phyloP scores from a whole-genome alignment of 495 filamentous ascomycete species.

The Talaromyces adpressus region DNA sequence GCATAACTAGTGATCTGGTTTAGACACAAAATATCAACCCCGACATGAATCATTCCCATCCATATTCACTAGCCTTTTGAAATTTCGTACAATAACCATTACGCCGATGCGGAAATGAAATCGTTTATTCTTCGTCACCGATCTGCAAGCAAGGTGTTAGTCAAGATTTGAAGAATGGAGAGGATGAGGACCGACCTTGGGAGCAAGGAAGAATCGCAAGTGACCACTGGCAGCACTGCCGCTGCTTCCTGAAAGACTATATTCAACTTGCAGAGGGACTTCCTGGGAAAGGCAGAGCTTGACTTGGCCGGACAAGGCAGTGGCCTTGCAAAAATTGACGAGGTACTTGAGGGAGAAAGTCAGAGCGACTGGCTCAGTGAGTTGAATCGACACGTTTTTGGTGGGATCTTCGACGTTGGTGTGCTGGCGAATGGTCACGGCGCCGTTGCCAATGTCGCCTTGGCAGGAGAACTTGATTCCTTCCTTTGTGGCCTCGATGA shows the following conservation, averaged over 20 bases:
- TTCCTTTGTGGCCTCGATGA: constrained; percentile 95
- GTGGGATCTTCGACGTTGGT: constrained; percentile 87
- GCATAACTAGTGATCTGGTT: not conserved
- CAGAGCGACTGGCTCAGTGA: constrained; percentile 86
- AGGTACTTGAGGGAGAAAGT: constrained; percentile 99
- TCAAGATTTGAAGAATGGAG: constrained; percentile 9
- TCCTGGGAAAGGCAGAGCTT: constrained; percentile 92
- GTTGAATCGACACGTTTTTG: constrained; percentile 76
- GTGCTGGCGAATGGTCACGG: constrained; percentile 85
- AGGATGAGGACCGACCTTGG: constrained; percentile 64
- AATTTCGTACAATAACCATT: constrained; percentile 5
- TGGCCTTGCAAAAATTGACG: constrained; percentile 99
- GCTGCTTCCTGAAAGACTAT: constrained; percentile 42
- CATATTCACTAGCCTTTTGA: not conserved
- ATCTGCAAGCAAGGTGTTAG: constrained; percentile 45
- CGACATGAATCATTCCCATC: not conserved
- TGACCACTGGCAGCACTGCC: constrained; percentile 62
- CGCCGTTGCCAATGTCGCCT: constrained; percentile 93
- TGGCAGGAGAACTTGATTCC: constrained; percentile 92
- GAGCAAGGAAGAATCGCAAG: constrained; percentile 93
- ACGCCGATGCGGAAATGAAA: not conserved
- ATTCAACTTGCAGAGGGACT: constrained; percentile 94
- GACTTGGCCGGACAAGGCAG: constrained; percentile 71
- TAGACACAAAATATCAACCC: not conserved
- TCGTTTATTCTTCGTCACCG: constrained; percentile 76